These are phyloP conservation scores for Aureobasidium sp. DNA, from an alignment of 2,329 filamentous ascomycete species.

Conservation along the genomic window DNA sequence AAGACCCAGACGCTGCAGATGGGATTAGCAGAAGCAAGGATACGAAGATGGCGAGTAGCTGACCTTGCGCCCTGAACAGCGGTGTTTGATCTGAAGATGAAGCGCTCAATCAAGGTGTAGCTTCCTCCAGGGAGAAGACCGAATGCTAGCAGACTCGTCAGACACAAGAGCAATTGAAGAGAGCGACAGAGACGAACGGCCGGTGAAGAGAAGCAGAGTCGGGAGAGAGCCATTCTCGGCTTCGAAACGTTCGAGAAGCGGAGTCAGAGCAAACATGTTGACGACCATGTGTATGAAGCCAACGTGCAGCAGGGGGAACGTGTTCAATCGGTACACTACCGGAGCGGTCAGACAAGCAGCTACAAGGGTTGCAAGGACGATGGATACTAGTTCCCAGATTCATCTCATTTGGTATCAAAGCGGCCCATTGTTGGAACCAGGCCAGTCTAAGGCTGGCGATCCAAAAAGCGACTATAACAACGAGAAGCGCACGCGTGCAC, in stretches of 20 bases:
- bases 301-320: conserved; percentile 78
- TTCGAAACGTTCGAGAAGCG: conserved; percentile 91
- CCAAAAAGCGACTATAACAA: conserved; percentile 61
- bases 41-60: conserved; percentile 17
- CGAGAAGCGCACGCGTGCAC: conserved; percentile 64
- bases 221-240: conserved; percentile 84
- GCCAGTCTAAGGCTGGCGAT: conserved; percentile 57
- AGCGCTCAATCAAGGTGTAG: conserved; percentile 71
- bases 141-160: conserved; percentile 26
- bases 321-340: conserved; percentile 84
- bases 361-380: background rate
- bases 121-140: conserved; percentile 62
- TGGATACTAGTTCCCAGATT: conserved; percentile 59
- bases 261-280: conserved; percentile 71
- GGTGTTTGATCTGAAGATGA: conserved; percentile 61
- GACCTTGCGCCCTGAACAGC: conserved; percentile 76
- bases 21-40: background rate
- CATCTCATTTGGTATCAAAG: conserved; percentile 69
- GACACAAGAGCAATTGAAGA: background rate
- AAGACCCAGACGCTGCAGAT: conserved; percentile 77
- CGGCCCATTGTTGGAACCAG: conserved; percentile 70
- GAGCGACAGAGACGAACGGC: conserved; percentile 54
- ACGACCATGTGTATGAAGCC: conserved; percentile 72
- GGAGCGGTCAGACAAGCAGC: conserved; percentile 1
- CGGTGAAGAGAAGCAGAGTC: conserved; percentile 78